phyloP scores from a whole-genome alignment of 2,329 filamentous ascomycete genomes.

The Fusarium multiceps region DNA sequence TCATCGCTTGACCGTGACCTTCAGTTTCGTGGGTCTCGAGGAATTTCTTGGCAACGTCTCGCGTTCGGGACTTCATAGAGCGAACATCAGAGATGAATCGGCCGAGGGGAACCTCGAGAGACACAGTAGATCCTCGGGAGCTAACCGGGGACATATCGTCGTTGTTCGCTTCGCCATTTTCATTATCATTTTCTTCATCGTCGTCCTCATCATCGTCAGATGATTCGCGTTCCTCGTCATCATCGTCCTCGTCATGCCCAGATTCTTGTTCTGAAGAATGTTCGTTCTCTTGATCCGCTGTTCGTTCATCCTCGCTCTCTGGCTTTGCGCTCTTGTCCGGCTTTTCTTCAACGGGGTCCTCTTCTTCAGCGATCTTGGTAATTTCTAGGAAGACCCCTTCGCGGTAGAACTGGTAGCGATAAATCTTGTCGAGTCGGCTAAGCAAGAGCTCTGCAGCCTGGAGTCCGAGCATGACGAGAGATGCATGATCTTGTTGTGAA shows the following conservation, averaged over 20 bases:
- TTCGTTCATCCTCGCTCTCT: slow-evolving; percentile 43
- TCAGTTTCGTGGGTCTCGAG: slow-evolving; percentile 84
- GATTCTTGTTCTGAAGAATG: slow-evolving; percentile 48
- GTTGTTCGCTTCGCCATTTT: slow-evolving; percentile 63
- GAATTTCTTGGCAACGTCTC: slow-evolving; percentile 82
- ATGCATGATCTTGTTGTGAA: slow-evolving; percentile 92
- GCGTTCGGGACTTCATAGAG: slow-evolving; percentile 75
- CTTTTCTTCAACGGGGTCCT: slow-evolving; percentile 46
- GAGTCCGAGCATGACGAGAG: slow-evolving; percentile 85
- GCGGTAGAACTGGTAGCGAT: slow-evolving; percentile 95
- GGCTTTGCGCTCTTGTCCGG: slow-evolving; percentile 29
- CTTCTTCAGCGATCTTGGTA: slow-evolving; percentile 74
- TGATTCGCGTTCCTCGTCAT: slow-evolving; percentile 53
- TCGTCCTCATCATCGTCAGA: slow-evolving; percentile 62
- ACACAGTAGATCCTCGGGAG: slow-evolving; percentile 75
- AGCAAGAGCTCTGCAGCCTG: slow-evolving; percentile 91
- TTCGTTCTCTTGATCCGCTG: slow-evolving; percentile 47
- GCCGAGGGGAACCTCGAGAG: slow-evolving; percentile 66
- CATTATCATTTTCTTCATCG: slow-evolving; percentile 61
- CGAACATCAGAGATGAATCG: slow-evolving; percentile 60
- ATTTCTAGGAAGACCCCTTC: slow-evolving; percentile 97
- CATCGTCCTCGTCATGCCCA: slow-evolving; percentile 44
- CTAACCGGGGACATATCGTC: slow-evolving; percentile 73
- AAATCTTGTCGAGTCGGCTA: slow-evolving; percentile 84
- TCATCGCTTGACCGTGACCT: slow-evolving; percentile 76